phyloP scores from a whole-genome alignment of 768 basidiomycete species.

The Xerocomellus intermedius region DNA sequence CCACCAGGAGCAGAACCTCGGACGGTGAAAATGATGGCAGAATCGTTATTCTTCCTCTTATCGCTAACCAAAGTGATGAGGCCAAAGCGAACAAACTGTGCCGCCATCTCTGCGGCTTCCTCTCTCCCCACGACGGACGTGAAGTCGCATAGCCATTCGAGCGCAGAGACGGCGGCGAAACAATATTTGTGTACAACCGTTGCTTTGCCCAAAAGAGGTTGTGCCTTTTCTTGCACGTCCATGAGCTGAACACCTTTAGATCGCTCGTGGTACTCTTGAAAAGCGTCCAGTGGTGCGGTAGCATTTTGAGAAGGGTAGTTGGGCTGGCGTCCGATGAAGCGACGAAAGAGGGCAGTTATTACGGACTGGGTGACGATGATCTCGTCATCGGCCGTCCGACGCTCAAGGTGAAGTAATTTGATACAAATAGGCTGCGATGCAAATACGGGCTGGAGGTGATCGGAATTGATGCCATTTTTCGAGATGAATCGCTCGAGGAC shows the following conservation, averaged over 20 bases:
- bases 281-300: slow-evolving; percentile 52
- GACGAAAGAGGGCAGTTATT: slow-evolving; percentile 91
- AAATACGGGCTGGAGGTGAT: slow-evolving; percentile 89
- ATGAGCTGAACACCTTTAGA: slow-evolving; percentile 69
- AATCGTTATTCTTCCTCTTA: slow-evolving; percentile 88
- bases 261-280: slow-evolving; percentile 75
- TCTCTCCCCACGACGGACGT: slow-evolving; percentile 94
- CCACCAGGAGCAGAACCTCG: slow-evolving; percentile 75
- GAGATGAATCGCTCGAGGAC: slow-evolving; percentile 99
- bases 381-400: slow-evolving; percentile 90
- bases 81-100: slow-evolving; percentile 95
- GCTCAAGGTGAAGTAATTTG: slow-evolving; percentile 95
- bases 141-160: slow-evolving; percentile 98
- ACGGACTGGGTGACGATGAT: slow-evolving; percentile 94
- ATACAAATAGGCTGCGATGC: slow-evolving; percentile 92
- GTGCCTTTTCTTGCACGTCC: slow-evolving; percentile 69
- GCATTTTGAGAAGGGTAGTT: slow-evolving; percentile 62
- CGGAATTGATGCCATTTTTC: slow-evolving; percentile 97
- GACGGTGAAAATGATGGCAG: slow-evolving; percentile 90
- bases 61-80: slow-evolving; percentile 87
- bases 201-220: slow-evolving; percentile 48
- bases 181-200: slow-evolving; percentile 59
- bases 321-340: slow-evolving; percentile 87
- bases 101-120: slow-evolving; percentile 96
- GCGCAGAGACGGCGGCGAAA: slow-evolving; percentile 81